Base-by-base conservation (phyloP, 78 protist genomes). In the Dictyostelium brefeldianum region DNA sequence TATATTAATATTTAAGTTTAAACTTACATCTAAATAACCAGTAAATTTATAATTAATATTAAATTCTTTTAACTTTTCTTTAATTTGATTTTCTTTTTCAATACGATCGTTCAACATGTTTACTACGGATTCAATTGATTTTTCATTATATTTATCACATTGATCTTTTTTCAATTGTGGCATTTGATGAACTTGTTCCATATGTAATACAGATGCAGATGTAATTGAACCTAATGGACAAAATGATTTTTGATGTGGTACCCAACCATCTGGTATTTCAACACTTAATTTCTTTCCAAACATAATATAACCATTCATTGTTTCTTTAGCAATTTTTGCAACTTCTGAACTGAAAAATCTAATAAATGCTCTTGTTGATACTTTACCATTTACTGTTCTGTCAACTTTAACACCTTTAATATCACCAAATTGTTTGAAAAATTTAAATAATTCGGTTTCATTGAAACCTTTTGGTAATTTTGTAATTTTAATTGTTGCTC, bases 341-440 rank as follows among this genome's bases (percentile, higher is more conserved):
- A 95, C 97, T 22, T 85, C 96, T 10, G 47, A n/a, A 80, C 87
- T 47, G 20, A 1, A 53, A 53, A 97, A 97, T 89, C 95, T 95
- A n/a, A 97, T 71, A 31, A 95, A 97, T 17, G 97, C 99, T 11
- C 70, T 92, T 17, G 36, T 65, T 10, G 97, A 22, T 4, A 70
- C 7, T 3, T 93, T 93, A 3, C 96, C 89, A 89, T 90, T 91
- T 65, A 5, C 50, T 10, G 43, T 79, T 27, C 98, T 71, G 15
- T 89, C 81, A 0, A 98, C 79, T 15, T 94, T 69, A 22, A 97
- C 77, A 27, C 78, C 56, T 8, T 4, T 22, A 31, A 98, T 83
- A n/a, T 47, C 71, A 5, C 99, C 99, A 90, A 97, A 98, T 92
- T 98, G 99, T 27, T 80, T 4, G 65, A 98, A 96, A 92, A 83